These are phyloP conservation scores for Tympanopsis confertula DNA, from an alignment of 2,329 filamentous ascomycete genomes.

Conservation along the genomic window DNA sequence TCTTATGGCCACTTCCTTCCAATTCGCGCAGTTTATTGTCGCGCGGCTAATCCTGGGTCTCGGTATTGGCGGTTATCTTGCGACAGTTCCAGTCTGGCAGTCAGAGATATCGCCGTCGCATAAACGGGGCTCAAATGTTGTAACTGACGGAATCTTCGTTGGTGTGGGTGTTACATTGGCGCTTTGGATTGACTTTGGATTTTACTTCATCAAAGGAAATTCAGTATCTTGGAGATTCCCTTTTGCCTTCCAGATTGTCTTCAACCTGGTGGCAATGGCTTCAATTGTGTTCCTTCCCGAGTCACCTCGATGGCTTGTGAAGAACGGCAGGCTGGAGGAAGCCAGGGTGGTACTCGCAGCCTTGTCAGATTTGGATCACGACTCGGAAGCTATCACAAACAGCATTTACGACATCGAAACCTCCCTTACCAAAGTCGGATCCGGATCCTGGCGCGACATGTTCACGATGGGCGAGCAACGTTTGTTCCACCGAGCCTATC, in stretches of 20 bases:
- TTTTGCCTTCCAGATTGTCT: neutral
- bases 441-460: neutral
- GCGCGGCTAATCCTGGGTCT: neutral
- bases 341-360: conserved; percentile 4
- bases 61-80: neutral
- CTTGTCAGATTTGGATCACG: too few species aligned
- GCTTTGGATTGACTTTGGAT: neutral
- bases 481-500: neutral
- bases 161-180: neutral
- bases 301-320: conserved; percentile 21
- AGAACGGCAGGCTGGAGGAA: conserved; percentile 9
- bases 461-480: neutral
- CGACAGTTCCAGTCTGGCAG: neutral
- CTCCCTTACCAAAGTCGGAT: neutral
- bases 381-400: too few species aligned
- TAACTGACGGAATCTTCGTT: neutral
- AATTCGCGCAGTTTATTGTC: neutral
- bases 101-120: neutral
- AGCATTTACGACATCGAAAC: neutral
- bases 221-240: neutral
- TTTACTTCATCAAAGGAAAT: neutral
- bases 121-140: neutral
- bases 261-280: conserved; percentile 15
- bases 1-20: neutral
- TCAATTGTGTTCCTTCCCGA: conserved; percentile 20